A percentile compares a stretch with the other conserved stretches of the same genome.
Conservation (phyloP, 129 eudicot genomes). For the Flaveria sonorensis region DNA sequence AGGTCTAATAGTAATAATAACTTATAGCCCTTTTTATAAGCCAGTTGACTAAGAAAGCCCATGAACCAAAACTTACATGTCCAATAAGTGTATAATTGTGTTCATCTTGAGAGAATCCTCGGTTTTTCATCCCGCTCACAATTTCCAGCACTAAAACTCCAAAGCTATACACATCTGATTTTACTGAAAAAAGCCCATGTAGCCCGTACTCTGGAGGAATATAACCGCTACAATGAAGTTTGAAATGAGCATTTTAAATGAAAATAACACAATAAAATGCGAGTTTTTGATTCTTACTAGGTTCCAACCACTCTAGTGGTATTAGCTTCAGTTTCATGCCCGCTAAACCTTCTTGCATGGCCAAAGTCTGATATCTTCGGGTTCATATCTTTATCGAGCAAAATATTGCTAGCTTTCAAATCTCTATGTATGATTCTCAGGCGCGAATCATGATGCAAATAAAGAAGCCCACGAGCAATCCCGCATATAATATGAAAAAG, state of each 20-base stretch:
- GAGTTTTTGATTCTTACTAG: slow-evolving; percentile 24
- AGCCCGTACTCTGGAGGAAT: slow-evolving; percentile 46
- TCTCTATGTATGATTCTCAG: slow-evolving; percentile 39
- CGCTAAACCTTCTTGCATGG: slow-evolving; percentile 37
- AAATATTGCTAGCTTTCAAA: slow-evolving; percentile 37
- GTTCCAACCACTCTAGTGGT: slow-evolving; percentile 40
- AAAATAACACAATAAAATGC: background rate
- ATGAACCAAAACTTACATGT: slow-evolving; percentile 29
- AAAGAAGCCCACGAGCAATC: slow-evolving; percentile 42
- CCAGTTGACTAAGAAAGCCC: background rate
- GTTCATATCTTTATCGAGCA: slow-evolving; percentile 36
- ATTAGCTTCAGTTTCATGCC: slow-evolving; percentile 25
- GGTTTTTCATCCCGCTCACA: slow-evolving; percentile 44
- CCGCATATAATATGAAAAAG: slow-evolving; percentile 35
- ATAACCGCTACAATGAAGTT: slow-evolving; percentile 37
- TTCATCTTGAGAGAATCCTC: slow-evolving; percentile 36
- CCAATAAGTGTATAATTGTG: slow-evolving; percentile 38
- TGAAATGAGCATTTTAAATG: slow-evolving; percentile 8
- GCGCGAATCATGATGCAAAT: slow-evolving; percentile 43
- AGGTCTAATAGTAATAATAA: too few species aligned
- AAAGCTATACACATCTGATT: slow-evolving; percentile 45
- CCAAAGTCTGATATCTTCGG: slow-evolving; percentile 43
- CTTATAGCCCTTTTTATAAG: background rate
- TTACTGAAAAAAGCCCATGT: slow-evolving; percentile 35
- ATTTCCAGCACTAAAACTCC: slow-evolving; percentile 46